A percentile compares a stretch with the other conserved stretches of the same genome.
Evolutionary conservation across 106 monocot genomes (phyloP).

Genomic region (Allium fistulosum): DNA sequence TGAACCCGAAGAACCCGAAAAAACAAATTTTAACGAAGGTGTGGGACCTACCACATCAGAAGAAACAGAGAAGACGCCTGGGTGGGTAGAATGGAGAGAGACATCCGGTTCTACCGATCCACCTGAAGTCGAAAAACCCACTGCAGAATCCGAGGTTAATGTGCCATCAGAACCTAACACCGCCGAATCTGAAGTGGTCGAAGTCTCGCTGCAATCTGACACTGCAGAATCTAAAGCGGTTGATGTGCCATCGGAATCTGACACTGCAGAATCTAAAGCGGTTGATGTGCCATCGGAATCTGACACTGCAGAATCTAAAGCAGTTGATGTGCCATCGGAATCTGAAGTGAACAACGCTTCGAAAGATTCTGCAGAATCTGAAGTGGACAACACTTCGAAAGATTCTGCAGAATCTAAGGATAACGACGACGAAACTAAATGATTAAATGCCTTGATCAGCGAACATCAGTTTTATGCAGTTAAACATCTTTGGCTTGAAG

Average conservation of each 20-base stretch:
- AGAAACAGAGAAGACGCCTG: constrained; percentile 33
- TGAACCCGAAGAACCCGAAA: constrained; percentile 4
- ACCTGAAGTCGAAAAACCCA: constrained; percentile 7
- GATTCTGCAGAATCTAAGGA: background rate
- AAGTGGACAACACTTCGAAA: too few relatives aligned
- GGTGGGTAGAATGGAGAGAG: constrained; percentile 85
- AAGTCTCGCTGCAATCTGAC: background rate
- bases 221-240: too few relatives aligned
- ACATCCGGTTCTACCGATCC: constrained; percentile 15
- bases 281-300: too few relatives aligned
- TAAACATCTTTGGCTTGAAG: too few relatives aligned
- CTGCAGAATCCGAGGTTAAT: background rate
- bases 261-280: background rate
- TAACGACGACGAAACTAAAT: too few relatives aligned
- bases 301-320: background rate
- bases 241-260: background rate
- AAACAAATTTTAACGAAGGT: constrained; percentile 14
- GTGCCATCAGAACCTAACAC: background rate
- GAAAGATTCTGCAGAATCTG: background rate
- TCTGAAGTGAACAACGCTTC: background rate
- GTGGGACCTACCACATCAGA: constrained; percentile 2
- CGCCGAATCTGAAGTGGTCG: too few relatives aligned
- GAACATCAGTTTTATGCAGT: too few relatives aligned
- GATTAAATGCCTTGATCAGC: too few relatives aligned
- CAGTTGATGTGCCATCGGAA: background rate